Percentiles rank a stretch among this genome's conserved stretches.
These are phyloP conservation scores for Rhododendron kiyosumense DNA, from an alignment of 148 eudicot species.

Conservation along the genomic window DNA sequence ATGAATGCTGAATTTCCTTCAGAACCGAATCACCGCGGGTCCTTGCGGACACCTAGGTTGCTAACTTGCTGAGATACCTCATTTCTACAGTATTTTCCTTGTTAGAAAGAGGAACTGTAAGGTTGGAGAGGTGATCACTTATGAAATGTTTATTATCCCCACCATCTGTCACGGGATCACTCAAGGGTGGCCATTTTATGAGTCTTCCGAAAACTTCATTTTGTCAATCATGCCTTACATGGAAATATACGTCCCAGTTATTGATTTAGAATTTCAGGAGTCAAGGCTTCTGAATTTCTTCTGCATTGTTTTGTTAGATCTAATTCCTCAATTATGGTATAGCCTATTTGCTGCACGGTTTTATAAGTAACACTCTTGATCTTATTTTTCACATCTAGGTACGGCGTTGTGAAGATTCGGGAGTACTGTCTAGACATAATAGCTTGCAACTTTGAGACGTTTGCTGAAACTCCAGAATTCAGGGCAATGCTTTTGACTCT, in stretches of 20 bases:
- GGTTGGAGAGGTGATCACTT: neutral
- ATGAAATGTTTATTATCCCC: neutral
- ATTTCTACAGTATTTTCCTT: neutral
- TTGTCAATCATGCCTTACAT: neutral
- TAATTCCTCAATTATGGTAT: neutral
- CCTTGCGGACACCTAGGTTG: neutral
- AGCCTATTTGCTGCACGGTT: neutral
- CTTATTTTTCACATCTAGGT: conserved; percentile 41
- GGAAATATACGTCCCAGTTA: neutral
- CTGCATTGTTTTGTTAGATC: neutral
- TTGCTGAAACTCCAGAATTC: conserved; percentile 75
- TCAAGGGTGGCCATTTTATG: neutral
- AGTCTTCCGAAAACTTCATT: neutral
- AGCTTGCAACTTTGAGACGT: conserved; percentile 85
- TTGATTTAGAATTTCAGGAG: neutral
- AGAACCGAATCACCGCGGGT: neutral
- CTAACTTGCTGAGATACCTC: neutral
- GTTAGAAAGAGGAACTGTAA: neutral
- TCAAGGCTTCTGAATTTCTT: neutral
- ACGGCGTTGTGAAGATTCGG: conserved; percentile 75
- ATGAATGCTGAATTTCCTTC: neutral
- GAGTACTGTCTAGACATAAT: conserved; percentile 85
- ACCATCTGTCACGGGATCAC: neutral
- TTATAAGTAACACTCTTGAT: neutral
- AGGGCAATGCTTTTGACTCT: conserved; percentile 85